Evolutionary conservation across 371 early-diverging fungal species (phyloP), one percentile per base, ranked within the genome.

Genomic region (Dentiscutata heterogama): DNA sequence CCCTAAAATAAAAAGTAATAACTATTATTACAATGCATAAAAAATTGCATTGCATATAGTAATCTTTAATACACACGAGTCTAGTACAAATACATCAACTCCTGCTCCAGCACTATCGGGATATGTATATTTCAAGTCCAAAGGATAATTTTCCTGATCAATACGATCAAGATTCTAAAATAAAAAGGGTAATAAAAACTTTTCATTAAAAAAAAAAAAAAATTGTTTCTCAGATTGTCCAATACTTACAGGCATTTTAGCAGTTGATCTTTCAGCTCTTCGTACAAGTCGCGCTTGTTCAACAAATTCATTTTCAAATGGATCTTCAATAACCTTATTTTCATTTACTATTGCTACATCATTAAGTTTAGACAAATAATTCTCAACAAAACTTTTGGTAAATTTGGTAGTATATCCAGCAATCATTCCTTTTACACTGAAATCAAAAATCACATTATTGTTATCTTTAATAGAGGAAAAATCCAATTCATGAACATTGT

Each of bases 51-150:
- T 64, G 16, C 31, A 64, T 29, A 64, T 61, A 64, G 64, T 64
- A 61, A 61, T 29, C 31, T 64, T 64, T 64, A 64, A 64, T 64
- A 95, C 88, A 39, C 95, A 95, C 5, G 86, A 86, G 86, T 89
- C 93, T 56, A 92, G 73, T 61, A 92, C 87, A 68, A 89, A 92
- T 56, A 89, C 91, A 27, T 86, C 88, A 20, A 89, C 88, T 53
- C 86, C 87, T 20, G 29, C 25, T 63, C 87, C 87, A 60, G 54
- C 76, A 58, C 46, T 58, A 27, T 53, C 76, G 5, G 76, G 76
- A 53, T 25, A 75, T 27, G 18, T 54, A 39, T 75, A 75, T 29
- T 29, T 50, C 2, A 83, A 83, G 61, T 87, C 85, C 8, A 87
- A 20, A 22, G 81, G 84, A 50, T 80, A 82, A 2, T 80, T 77